Percentiles rank a stretch among this genome's conserved stretches.
phyloP scores from a whole-genome alignment of 257 asterid genomes.

The Solanum piurae region DNA sequence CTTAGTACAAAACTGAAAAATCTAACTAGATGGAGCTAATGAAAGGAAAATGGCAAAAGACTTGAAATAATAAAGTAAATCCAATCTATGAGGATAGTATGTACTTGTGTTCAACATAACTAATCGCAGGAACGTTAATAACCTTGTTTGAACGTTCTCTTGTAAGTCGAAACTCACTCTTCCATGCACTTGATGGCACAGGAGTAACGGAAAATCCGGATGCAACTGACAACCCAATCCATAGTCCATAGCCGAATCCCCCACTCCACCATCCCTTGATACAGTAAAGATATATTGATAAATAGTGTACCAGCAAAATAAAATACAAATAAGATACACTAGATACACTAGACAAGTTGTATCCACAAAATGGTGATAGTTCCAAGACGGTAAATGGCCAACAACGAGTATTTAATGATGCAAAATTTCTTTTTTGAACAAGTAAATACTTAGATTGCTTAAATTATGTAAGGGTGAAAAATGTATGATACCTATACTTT shows the following conservation, averaged over 20 bases:
- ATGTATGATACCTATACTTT: background rate
- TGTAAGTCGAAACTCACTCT: conserved; percentile 51
- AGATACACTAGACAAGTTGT: background rate
- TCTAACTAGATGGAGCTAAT: background rate
- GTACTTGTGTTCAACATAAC: background rate
- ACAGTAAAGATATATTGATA: conserved; percentile 3
- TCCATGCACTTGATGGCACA: conserved; percentile 65
- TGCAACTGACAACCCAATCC: conserved; percentile 80
- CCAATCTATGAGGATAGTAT: background rate
- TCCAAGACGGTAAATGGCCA: background rate
- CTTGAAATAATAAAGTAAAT: background rate
- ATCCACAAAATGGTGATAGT: background rate
- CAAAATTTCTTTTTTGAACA: background rate
- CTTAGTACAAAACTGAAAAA: background rate
- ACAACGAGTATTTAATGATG: background rate
- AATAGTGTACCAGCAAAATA: background rate
- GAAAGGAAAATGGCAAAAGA: background rate
- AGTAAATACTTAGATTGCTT: background rate
- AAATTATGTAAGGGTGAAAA: background rate
- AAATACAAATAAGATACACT: background rate
- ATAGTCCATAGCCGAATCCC: conserved; percentile 81
- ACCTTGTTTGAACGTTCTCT: conserved; percentile 59
- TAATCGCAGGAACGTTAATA: conserved; percentile 2
- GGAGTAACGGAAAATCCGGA: conserved; percentile 82
- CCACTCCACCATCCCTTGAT: conserved; percentile 93